Percentiles rank a stretch among this genome's conserved stretches.
Evolutionary conservation across 1,284 basidiomycete genomes (phyloP).

Genomic region (Sanghuangporus sanghuang): DNA sequence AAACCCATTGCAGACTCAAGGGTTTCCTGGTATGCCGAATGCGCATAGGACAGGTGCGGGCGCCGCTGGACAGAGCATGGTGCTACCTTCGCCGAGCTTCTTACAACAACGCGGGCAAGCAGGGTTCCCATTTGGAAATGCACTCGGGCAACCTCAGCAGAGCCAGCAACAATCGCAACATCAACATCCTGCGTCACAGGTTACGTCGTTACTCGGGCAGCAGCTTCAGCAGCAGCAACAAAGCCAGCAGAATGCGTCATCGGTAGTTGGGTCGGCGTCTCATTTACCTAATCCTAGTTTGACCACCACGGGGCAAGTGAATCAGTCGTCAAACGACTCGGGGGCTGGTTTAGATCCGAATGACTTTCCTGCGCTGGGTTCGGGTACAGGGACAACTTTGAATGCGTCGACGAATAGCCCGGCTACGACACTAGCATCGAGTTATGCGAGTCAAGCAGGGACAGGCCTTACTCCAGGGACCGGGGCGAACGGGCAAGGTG

Average conservation of each 20-base stretch:
- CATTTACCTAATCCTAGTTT: slow-evolving; percentile 38
- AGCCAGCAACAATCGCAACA: slow-evolving; percentile 34
- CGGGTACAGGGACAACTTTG: slow-evolving; percentile 34
- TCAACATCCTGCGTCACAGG: slow-evolving; percentile 16
- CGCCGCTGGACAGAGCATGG: slow-evolving; percentile 43
- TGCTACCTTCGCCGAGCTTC: slow-evolving; percentile 57
- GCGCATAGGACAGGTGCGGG: slow-evolving; percentile 38
- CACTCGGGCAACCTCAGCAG: slow-evolving; percentile 43
- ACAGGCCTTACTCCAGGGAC: slow-evolving; percentile 42
- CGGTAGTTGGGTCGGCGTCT: slow-evolving; percentile 27
- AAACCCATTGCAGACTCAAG: slow-evolving; percentile 44
- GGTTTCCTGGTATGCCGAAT: slow-evolving; percentile 49
- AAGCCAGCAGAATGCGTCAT: slow-evolving; percentile 29
- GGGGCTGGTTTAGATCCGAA: slow-evolving; percentile 72
- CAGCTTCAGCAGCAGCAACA: slow-evolving; percentile 38
- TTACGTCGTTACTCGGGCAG: slow-evolving; percentile 20
- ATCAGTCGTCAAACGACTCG: slow-evolving; percentile 55
- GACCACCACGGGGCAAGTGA: slow-evolving; percentile 43
- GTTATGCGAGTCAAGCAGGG: slow-evolving; percentile 74
- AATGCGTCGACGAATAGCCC: slow-evolving; percentile 30
- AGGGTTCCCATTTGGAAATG: slow-evolving; percentile 51
- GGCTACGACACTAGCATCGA: slow-evolving; percentile 35
- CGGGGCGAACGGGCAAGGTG: slow-evolving; percentile 19
- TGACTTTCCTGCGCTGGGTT: slow-evolving; percentile 80
- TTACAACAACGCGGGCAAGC: slow-evolving; percentile 56